phyloP scores from a whole-genome alignment of 2,329 filamentous ascomycete species.

The Diaporthe longicolla region DNA sequence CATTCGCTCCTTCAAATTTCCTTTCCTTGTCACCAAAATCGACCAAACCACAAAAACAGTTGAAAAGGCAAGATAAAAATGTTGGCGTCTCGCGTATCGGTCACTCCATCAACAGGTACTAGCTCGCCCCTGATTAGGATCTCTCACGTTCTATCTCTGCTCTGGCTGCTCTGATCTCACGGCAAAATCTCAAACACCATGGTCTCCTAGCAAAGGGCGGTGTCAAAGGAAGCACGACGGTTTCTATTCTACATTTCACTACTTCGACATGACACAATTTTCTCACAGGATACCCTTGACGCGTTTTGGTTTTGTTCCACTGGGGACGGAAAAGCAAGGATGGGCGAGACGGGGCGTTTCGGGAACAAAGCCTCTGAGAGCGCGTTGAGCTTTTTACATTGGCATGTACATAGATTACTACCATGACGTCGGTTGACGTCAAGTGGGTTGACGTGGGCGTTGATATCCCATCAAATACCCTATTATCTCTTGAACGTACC shows the following conservation, averaged over 20 bases:
- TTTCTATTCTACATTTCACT: slow-evolving; percentile 16
- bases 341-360: slow-evolving; percentile 31
- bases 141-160: neutral
- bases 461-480: slow-evolving; percentile 30
- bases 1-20: slow-evolving; percentile 49
- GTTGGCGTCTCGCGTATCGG: slow-evolving; percentile 37
- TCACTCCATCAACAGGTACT: slow-evolving; percentile 21
- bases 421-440: slow-evolving; percentile 13
- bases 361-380: slow-evolving; percentile 35
- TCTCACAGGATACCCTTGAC: slow-evolving; percentile 43
- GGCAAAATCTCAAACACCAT: neutral
- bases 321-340: slow-evolving; percentile 23
- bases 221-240: slow-evolving; percentile 4
- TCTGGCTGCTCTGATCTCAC: slow-evolving; percentile 11
- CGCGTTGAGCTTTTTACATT: slow-evolving; percentile 38
- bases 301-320: slow-evolving; percentile 41
- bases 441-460: slow-evolving; percentile 23
- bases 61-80: slow-evolving; percentile 35
- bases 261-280: slow-evolving; percentile 35
- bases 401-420: slow-evolving; percentile 37
- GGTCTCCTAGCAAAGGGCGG: slow-evolving; percentile 5
- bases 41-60: slow-evolving; percentile 41
- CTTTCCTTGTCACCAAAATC: slow-evolving; percentile 29
- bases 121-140: slow-evolving; percentile 18
- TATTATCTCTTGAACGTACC: neutral